Percentiles rank a stretch among this genome's conserved stretches.
These are phyloP conservation scores for Paratinospora sagittata DNA, from an alignment of 164 flowering plant species.

Conservation along the genomic window DNA sequence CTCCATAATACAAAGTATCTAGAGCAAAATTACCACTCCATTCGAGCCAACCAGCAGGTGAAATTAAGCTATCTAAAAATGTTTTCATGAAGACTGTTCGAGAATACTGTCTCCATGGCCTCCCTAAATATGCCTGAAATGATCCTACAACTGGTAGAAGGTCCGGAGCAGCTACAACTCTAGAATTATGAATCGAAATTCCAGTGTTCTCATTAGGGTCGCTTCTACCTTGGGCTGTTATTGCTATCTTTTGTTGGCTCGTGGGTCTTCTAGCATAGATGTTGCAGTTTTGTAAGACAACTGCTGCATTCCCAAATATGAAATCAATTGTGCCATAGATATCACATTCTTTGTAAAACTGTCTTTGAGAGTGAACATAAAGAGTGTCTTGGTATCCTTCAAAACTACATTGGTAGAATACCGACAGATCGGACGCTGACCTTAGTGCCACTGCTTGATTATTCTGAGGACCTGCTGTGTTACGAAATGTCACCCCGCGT, in stretches of 20 bases:
- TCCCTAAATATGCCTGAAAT: not conserved
- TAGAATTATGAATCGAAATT: not conserved
- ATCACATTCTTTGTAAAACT: slow-evolving; percentile 40
- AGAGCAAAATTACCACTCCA: not conserved
- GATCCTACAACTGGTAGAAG: not conserved
- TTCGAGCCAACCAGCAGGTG: not conserved
- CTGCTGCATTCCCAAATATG: slow-evolving; percentile 37
- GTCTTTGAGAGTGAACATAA: slow-evolving; percentile 39
- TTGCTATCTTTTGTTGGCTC: not conserved
- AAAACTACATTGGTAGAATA: slow-evolving; percentile 37
- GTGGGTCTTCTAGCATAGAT: not conserved
- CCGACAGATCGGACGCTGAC: slow-evolving; percentile 35
- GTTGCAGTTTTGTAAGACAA: slow-evolving; percentile 24
- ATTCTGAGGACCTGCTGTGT: slow-evolving; percentile 17
- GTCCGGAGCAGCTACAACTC: not conserved
- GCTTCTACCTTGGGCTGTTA: not conserved
- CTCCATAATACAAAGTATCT: not conserved
- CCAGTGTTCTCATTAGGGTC: not conserved
- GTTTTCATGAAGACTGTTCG: not conserved
- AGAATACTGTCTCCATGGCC: not conserved
- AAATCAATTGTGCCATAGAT: slow-evolving; percentile 43
- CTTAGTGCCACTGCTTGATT: slow-evolving; percentile 49
- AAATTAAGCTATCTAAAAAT: not conserved
- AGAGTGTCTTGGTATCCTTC: slow-evolving; percentile 49
- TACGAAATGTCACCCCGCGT: not conserved